Evolutionary conservation across 192 early-diverging fungal genomes (phyloP).

Genomic region (Coemansia sp.): DNA sequence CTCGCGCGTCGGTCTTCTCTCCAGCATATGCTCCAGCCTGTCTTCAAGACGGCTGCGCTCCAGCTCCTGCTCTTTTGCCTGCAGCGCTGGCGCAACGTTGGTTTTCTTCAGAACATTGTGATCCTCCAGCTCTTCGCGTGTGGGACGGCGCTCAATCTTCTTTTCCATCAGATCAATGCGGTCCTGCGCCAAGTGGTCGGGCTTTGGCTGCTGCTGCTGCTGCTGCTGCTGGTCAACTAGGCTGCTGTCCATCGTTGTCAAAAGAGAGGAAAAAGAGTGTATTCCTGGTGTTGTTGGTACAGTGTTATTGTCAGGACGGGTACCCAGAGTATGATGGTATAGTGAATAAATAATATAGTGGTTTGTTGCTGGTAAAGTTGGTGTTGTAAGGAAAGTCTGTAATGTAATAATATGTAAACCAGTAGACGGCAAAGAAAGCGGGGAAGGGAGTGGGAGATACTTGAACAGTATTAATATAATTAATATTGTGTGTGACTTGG

Average conservation of each 20-base stretch:
- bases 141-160: slow-evolving; percentile 60
- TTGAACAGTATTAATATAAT: too few species aligned
- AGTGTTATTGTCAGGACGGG: background rate
- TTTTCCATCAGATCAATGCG: slow-evolving; percentile 50
- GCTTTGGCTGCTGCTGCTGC: slow-evolving; percentile 5
- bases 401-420: too few species aligned
- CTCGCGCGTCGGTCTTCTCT: slow-evolving; percentile 58
- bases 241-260: background rate
- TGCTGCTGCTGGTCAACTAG: background rate
- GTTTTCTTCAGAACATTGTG: slow-evolving; percentile 63
- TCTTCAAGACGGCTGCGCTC: slow-evolving; percentile 51
- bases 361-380: too few species aligned
- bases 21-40: slow-evolving; percentile 58
- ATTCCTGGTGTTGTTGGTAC: background rate
- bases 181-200: slow-evolving; percentile 53
- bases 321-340: background rate
- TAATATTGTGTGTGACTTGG: too few species aligned
- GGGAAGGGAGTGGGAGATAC: too few species aligned
- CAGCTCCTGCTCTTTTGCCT: slow-evolving; percentile 34
- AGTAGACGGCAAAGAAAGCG: too few species aligned
- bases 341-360: background rate
- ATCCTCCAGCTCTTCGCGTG: slow-evolving; percentile 55
- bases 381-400: too few species aligned
- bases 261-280: background rate
- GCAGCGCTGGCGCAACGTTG: slow-evolving; percentile 40